A percentile compares a stretch with the other conserved stretches of the same genome.
Conservation (phyloP, 2,329 filamentous ascomycete genomes). For the Venturiaceae sp. region DNA sequence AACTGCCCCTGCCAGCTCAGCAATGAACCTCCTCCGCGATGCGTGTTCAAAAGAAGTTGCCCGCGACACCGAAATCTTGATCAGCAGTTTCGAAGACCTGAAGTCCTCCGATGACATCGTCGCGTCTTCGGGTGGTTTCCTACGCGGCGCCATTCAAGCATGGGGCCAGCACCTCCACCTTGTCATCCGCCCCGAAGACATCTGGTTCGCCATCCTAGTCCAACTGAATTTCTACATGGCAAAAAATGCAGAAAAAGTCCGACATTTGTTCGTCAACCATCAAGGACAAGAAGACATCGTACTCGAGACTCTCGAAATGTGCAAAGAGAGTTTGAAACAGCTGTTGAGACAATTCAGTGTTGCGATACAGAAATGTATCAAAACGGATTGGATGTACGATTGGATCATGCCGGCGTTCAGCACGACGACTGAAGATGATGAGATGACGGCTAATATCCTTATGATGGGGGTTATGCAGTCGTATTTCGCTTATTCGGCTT, state of each 20-base stretch:
- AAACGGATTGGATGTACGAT: background rate
- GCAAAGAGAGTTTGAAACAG: too few relatives aligned
- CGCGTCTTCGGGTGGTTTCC: conserved; percentile 32
- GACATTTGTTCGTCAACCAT: conserved; percentile 33
- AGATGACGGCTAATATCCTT: background rate
- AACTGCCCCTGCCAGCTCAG: too few relatives aligned
- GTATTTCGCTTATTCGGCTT: background rate
- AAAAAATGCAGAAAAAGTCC: conserved; percentile 34
- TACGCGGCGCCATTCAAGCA: conserved; percentile 36
- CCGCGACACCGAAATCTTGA: too few relatives aligned
- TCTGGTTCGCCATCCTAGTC: conserved; percentile 42
- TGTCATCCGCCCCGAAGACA: conserved; percentile 39
- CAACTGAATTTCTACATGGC: conserved; percentile 40
- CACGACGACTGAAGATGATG: background rate
- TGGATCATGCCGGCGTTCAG: background rate
- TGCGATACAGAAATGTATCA: too few relatives aligned
- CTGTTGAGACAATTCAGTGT: too few relatives aligned
- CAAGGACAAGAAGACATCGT: conserved; percentile 20
- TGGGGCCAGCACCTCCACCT: conserved; percentile 40
- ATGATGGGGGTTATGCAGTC: background rate
- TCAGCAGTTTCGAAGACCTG: too few relatives aligned
- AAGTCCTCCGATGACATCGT: too few relatives aligned
- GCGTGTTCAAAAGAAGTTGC: too few relatives aligned
- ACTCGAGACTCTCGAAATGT: background rate
- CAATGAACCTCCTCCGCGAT: too few relatives aligned